Evolutionary conservation across 345 rosid genomes (phyloP).

Genomic region (Salix arbutifolia): DNA sequence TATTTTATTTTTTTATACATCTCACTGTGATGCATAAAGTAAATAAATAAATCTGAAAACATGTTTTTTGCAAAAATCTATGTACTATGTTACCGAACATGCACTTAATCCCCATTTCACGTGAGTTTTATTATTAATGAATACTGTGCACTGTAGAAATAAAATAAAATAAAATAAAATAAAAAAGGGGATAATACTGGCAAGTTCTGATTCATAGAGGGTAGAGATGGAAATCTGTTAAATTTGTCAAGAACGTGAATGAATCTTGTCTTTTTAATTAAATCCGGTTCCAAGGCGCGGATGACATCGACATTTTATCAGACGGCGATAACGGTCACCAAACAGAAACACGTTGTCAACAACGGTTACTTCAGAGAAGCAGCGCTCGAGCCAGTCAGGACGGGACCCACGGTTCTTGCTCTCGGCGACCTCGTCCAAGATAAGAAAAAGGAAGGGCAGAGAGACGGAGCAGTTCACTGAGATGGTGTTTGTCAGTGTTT

Average conservation of each 20-base stretch:
- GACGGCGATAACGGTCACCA: slow-evolving; percentile 13
- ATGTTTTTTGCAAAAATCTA: too few species aligned
- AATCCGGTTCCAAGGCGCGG: not conserved
- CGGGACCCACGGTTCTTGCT: not conserved
- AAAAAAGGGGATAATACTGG: not conserved
- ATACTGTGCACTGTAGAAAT: too few species aligned
- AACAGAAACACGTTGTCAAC: not conserved
- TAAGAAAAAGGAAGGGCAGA: not conserved
- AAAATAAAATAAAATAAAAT: not conserved
- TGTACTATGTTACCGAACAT: too few species aligned
- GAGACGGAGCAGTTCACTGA: not conserved
- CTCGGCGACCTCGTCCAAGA: not conserved
- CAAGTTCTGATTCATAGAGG: not conserved
- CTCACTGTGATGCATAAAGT: too few species aligned
- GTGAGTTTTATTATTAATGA: not conserved
- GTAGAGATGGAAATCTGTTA: not conserved
- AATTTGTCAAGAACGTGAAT: not conserved
- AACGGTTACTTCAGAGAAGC: slow-evolving; percentile 33
- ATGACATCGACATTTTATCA: not conserved
- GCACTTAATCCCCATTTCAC: not conserved
- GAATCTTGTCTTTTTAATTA: not conserved
- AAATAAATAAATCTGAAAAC: too few species aligned
- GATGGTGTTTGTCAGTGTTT: too few species aligned
- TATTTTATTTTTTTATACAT: too few species aligned
- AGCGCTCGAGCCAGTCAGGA: not conserved